phyloP scores from a whole-genome alignment of 169 alveolate genomes.

The Plasmodium ovale region DNA sequence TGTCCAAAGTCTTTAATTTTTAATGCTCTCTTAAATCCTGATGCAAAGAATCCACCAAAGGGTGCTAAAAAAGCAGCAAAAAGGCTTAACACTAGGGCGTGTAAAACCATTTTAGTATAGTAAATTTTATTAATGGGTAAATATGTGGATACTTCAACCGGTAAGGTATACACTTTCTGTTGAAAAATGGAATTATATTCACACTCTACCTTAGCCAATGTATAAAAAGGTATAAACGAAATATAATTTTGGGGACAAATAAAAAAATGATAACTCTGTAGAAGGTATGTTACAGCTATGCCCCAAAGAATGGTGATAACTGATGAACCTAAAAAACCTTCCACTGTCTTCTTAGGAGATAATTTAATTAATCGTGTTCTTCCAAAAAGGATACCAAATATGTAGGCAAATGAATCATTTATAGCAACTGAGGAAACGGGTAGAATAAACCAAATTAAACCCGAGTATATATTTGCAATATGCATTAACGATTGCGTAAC shows the following conservation, averaged over 20 bases:
- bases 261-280: constrained; percentile 84
- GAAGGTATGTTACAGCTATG: constrained; percentile 75
- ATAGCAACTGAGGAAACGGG: constrained; percentile 94
- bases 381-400: constrained; percentile 96
- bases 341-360: constrained; percentile 99
- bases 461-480: constrained; percentile 94
- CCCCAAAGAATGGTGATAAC: constrained; percentile 88
- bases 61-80: constrained; percentile 98
- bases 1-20: constrained; percentile 98
- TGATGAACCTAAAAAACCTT: constrained; percentile 97
- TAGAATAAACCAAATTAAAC: constrained; percentile 96
- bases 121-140: constrained; percentile 31
- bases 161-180: constrained; percentile 57
- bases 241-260: constrained; percentile 93
- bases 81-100: constrained; percentile 94
- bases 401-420: constrained; percentile 97
- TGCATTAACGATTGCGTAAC: constrained; percentile 84
- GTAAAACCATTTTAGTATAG: constrained; percentile 88
- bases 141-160: constrained; percentile 38
- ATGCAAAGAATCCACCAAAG: constrained; percentile 99
- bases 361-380: constrained; percentile 93
- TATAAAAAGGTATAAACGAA: constrained; percentile 89
- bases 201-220: constrained; percentile 77
- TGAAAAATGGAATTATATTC: constrained; percentile 77
- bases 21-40: constrained; percentile 99